Conservation (phyloP, 164 flowering plant species). For the Amborella trichopoda region DNA sequence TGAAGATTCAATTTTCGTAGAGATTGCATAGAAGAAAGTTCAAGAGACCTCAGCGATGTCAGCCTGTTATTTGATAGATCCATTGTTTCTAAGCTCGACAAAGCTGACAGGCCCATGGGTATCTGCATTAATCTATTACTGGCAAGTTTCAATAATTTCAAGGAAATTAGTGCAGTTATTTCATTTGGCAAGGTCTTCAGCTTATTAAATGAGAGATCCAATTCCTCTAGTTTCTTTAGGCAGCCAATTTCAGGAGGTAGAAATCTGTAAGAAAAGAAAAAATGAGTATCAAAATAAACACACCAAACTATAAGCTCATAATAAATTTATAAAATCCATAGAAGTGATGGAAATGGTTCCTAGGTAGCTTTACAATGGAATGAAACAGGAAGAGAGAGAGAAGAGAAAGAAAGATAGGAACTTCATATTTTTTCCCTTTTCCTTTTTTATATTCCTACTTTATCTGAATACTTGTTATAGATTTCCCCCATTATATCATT, state of each 20-base stretch:
- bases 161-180: constrained; percentile 45
- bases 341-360: no score
- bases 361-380: no score
- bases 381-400: no score
- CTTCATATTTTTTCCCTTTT: no score
- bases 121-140: constrained; percentile 73
- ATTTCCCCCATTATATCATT: no score
- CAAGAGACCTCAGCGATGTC: constrained; percentile 62
- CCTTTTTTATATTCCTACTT: no score
- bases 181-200: constrained; percentile 68
- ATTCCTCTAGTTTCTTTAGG: constrained; percentile 56
- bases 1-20: constrained; percentile 69
- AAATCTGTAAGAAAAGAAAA: constrained; percentile 35
- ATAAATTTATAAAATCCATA: background rate
- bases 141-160: constrained; percentile 60
- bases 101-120: constrained; percentile 43
- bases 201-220: constrained; percentile 91
- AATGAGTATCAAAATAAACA: background rate
- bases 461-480: no score
- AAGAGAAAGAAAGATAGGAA: no score
- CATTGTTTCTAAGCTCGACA: constrained; percentile 57
- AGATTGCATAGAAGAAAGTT: constrained; percentile 51
- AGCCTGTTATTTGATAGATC: constrained; percentile 83
- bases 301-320: background rate
- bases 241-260: constrained; percentile 87